Percentiles rank a stretch among this genome's conserved stretches.
phyloP scores from a whole-genome alignment of 306 rosid species.

The Biancaea sappan region DNA sequence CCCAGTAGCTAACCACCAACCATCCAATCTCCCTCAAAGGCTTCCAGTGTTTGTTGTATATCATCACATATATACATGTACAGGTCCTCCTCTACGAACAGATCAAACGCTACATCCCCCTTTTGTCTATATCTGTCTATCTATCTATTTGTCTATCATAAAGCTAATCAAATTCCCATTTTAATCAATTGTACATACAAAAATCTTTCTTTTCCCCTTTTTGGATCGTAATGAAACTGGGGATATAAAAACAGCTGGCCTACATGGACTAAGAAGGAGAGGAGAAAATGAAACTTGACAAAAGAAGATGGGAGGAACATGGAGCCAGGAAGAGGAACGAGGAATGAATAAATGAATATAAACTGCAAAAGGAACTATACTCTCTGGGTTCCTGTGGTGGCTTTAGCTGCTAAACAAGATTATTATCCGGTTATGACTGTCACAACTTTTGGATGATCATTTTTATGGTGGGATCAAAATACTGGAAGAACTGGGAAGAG shows the following conservation, averaged over 20 bases:
- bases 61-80: conserved; percentile 74
- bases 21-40: conserved; percentile 59
- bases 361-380: conserved; percentile 66
- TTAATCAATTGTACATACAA: conserved; percentile 50
- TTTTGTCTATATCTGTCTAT: conserved; percentile 36
- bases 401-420: conserved; percentile 55
- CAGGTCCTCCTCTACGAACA: conserved; percentile 56
- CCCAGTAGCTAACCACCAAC: conserved; percentile 59
- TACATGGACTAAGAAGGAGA: conserved; percentile 32
- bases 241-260: conserved; percentile 50
- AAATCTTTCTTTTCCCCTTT: background rate
- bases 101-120: conserved; percentile 36
- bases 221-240: conserved; percentile 32
- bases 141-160: conserved; percentile 45
- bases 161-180: conserved; percentile 43
- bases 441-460: conserved; percentile 55
- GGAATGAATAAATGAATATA: conserved; percentile 90
- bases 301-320: conserved; percentile 48
- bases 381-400: conserved; percentile 63
- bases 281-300: conserved; percentile 1
- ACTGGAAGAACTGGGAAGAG: conserved; percentile 45
- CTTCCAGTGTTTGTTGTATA: conserved; percentile 58
- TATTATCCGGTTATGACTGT: conserved; percentile 63
- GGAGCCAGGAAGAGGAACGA: conserved; percentile 82
- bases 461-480: conserved; percentile 47